Percentiles rank a stretch among this genome's conserved stretches.
Conservation (phyloP, 305 asterid species). For the Fraxinus floribunda region DNA sequence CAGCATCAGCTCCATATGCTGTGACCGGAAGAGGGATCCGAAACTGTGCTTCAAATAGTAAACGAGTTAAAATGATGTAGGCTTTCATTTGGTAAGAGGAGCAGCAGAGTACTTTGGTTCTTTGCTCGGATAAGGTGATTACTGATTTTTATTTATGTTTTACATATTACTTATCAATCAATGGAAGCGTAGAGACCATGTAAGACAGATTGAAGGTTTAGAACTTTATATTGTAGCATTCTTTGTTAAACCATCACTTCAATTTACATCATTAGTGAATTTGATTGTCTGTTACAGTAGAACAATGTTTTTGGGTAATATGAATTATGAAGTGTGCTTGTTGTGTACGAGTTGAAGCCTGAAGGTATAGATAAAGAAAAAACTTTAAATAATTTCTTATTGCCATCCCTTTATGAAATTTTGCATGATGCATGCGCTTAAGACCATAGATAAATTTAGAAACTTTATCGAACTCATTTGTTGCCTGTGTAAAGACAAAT, state of each 20-base stretch:
- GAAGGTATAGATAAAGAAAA: neutral
- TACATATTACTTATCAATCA: neutral
- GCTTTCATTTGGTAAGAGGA: constrained; percentile 15
- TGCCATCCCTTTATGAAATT: no score
- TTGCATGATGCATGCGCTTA: neutral
- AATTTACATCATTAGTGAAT: neutral
- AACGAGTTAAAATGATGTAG: constrained; percentile 72
- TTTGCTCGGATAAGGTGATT: constrained; percentile 13
- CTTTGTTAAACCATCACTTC: neutral
- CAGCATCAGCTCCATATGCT: constrained; percentile 79
- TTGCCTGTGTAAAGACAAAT: neutral
- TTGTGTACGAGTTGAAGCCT: neutral
- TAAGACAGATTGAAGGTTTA: neutral
- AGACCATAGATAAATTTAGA: no score
- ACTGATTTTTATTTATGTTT: neutral
- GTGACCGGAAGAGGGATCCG: constrained; percentile 78
- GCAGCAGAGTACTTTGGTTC: constrained; percentile 2
- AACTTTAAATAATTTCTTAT: no score
- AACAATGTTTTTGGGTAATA: neutral
- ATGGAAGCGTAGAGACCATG: neutral
- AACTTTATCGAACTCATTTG: no score
- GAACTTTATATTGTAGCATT: neutral
- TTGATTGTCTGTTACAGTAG: neutral
- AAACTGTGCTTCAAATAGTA: constrained; percentile 57
- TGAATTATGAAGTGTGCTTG: neutral